A percentile compares a stretch with the other conserved stretches of the same genome.
Evolutionary conservation across 2,329 filamentous ascomycete species (phyloP).

Genomic region (Aureobasidium uvarum): DNA sequence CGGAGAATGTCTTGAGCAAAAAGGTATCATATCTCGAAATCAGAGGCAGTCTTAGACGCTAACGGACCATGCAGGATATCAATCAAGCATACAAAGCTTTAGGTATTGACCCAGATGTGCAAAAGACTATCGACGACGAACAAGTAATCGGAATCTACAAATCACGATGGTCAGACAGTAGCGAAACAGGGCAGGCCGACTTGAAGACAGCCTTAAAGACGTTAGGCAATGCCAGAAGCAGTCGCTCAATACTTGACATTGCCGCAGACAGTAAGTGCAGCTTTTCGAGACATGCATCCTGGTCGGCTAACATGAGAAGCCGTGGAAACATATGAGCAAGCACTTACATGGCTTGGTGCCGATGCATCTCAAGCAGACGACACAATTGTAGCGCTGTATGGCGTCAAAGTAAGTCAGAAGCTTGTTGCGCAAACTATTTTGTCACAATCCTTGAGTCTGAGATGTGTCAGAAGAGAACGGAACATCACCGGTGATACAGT

Average conservation of each 20-base stretch:
- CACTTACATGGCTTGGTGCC: conserved; percentile 60
- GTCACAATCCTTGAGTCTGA: background rate
- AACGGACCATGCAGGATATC: conserved; percentile 45
- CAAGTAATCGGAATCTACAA: conserved; percentile 62
- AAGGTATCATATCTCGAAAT: conserved; percentile 27
- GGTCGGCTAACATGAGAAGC: conserved; percentile 36
- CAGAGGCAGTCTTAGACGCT: background rate
- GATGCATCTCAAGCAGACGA: conserved; percentile 51
- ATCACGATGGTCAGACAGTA: conserved; percentile 42
- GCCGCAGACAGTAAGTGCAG: conserved; percentile 53
- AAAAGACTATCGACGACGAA: conserved; percentile 53
- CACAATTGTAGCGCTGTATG: conserved; percentile 57
- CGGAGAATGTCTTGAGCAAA: conserved; percentile 57
- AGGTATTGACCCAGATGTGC: conserved; percentile 49
- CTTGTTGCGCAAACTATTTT: background rate
- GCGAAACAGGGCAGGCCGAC: conserved; percentile 46
- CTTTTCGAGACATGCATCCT: background rate
- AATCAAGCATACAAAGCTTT: conserved; percentile 59
- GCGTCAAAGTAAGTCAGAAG: conserved; percentile 51
- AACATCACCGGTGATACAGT: background rate
- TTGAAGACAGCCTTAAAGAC: conserved; percentile 56
- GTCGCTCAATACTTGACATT: conserved; percentile 57
- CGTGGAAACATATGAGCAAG: conserved; percentile 62
- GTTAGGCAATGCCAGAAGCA: conserved; percentile 59
- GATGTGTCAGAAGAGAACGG: background rate